Percentiles rank a stretch among this genome's conserved stretches.
These are phyloP conservation scores for Corinectria fuckeliana DNA, from an alignment of 2,329 filamentous ascomycete genomes.

Conservation along the genomic window DNA sequence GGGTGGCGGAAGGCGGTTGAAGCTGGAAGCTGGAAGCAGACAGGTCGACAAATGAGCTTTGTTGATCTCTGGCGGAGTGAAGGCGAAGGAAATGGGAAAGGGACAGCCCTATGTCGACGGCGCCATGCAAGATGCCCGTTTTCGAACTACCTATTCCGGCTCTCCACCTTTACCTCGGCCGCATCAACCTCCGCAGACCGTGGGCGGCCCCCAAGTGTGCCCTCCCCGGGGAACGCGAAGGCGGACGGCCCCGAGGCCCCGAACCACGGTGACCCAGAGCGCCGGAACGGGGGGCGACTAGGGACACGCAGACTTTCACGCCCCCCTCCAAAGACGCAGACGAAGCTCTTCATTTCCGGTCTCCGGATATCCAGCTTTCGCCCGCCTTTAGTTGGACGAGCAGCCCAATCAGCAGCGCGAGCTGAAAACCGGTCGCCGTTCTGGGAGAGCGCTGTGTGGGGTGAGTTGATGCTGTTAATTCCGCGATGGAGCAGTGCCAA, in stretches of 20 bases:
- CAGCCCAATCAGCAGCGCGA: slow-evolving; percentile 21
- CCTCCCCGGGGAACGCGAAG: background rate
- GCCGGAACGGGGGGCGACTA: slow-evolving; percentile 8
- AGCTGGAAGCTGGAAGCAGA: background rate
- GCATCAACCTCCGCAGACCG: slow-evolving; percentile 3
- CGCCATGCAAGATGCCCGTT: slow-evolving; percentile 15
- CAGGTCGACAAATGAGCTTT: background rate
- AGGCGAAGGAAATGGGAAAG: background rate
- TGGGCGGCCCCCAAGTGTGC: slow-evolving; percentile 8
- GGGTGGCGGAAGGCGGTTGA: background rate
- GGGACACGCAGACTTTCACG: background rate
- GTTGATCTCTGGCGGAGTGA: background rate
- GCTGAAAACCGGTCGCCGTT: slow-evolving; percentile 24
- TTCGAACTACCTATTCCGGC: background rate
- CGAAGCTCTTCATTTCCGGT: slow-evolving; percentile 11
- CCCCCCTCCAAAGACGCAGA: background rate
- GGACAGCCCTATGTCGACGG: slow-evolving; percentile 14
- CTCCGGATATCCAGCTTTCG: slow-evolving; percentile 7
- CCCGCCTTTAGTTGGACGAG: background rate
- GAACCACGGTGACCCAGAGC: slow-evolving; percentile 16
- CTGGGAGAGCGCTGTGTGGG: slow-evolving; percentile 11
- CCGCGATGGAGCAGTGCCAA: slow-evolving; percentile 9
- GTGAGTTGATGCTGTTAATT: slow-evolving; percentile 17
- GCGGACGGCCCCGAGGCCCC: background rate
- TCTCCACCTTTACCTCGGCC: slow-evolving; percentile 10